These are phyloP conservation scores for Clarireedia paspali DNA, from an alignment of 2,329 filamentous ascomycete genomes.

Conservation along the genomic window DNA sequence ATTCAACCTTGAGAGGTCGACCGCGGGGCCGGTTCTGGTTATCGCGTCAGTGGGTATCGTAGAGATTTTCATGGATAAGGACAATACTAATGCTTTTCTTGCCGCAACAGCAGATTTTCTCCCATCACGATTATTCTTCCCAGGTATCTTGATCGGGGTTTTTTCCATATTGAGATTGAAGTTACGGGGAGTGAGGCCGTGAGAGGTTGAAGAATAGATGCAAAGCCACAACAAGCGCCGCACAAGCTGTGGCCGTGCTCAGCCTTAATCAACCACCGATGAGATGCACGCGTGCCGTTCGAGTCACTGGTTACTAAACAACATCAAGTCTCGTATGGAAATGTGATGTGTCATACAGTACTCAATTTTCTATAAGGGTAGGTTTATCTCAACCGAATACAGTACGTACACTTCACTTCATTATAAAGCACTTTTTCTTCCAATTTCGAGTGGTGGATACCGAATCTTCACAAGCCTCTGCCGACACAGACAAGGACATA, in stretches of 20 bases:
- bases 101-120: conserved; percentile 18
- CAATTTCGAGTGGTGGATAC: not conserved
- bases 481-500: not conserved
- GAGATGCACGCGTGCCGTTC: not conserved
- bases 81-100: conserved; percentile 19
- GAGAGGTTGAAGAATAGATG: not conserved
- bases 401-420: not conserved
- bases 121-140: conserved; percentile 22
- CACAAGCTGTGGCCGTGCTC: too few species aligned
- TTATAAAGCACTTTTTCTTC: not conserved
- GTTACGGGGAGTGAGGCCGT: not conserved
- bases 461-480: not conserved
- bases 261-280: too few species aligned
- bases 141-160: conserved; percentile 27
- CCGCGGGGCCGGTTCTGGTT: conserved; percentile 14
- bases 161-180: conserved; percentile 17
- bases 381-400: not conserved
- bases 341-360: too few species aligned
- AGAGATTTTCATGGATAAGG: not conserved
- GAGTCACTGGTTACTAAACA: not conserved
- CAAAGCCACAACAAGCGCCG: not conserved
- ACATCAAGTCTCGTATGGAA: not conserved
- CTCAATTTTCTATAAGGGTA: not conserved
- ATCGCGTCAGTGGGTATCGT: not conserved
- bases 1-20: conserved; percentile 14